Base-by-base conservation (phyloP, 1,284 basidiomycete genomes). In the Violaceomyces palustris region DNA sequence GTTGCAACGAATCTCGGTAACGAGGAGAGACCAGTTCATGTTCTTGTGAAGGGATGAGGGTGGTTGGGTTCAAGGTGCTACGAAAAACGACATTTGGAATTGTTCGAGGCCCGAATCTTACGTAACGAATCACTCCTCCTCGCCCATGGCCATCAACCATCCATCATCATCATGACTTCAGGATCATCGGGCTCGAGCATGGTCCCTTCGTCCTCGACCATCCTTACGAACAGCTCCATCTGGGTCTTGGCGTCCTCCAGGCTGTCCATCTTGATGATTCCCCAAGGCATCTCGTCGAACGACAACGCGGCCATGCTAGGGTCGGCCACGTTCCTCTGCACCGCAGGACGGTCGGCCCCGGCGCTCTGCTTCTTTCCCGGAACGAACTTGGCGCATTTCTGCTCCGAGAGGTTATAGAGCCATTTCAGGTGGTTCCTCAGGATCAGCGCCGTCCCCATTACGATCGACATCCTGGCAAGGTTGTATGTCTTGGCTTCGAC, bases 391-490 rank as follows among this genome's bases (percentile, higher is more conserved):
- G 48, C 52, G 38, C 58, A 64, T 27, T 54, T 54, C 36, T 51
- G 50, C 29, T 69, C 66, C 22, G 51, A 48, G 1, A 72, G 45
- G 2, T 52, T 46, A 50, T 67, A 72, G 22, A 67, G 35, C 21
- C 45, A 43, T 46, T 67, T 67, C 30, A 72, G 57, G 24, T 71
- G 69, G 37, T 62, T 51, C 17, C 63, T 60, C 35, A 70, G 59
- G 19, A 61, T 25, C 11, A 67, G 42, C 0, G 53, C 54, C 0
- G 53, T 52, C 14, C 62, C 57, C 15, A 65, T 44, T 19, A 71
- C 50, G 17, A 57, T 28, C 9, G 57, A 56, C 50, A 59, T 55
- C 18, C 51, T 42, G n/a, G 58, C 57, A n/a, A 57, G n/a, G n/a
- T n/a, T n/a, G n/a, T n/a, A n/a, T n/a, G n/a, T n/a, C n/a, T n/a